Base-by-base conservation (phyloP, 2,329 filamentous ascomycete genomes). In the Achaetomium macrosporum region DNA sequence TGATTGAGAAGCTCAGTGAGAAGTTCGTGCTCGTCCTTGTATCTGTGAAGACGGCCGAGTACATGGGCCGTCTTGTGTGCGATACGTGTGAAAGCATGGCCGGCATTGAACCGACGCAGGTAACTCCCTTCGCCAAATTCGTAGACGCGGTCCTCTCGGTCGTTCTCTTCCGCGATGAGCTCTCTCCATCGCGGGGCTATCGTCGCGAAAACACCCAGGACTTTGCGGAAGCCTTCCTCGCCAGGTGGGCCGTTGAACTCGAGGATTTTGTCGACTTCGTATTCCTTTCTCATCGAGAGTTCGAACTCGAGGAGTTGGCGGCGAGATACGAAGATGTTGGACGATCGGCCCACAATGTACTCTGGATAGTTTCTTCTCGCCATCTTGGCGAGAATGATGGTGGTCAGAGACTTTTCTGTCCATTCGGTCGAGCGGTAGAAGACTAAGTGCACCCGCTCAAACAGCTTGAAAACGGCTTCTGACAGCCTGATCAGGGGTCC, bases 341-440 rank as follows among this genome's bases (percentile, higher is more conserved):
- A 82, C 0, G 90, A 95, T 33, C 93, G 83, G 55, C 87, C 95
- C 5, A 97, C 91, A 19, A 97, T 81, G 64, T 96, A 99, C 3
- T 86, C 76, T 0, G 92, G 91, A 59, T 96, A 99, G 65, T 91
- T 93, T 35, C 89, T 80, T 41, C 84, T 81, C 2, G 91, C 88
- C 53, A 95, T 95, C 58, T 92, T 91, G 8, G 93, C 89, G 5
- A 99, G 77, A 42, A 99, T 96, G 50, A 97, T 92, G 0, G 91
- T 92, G 1, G 90, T 97, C 13, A 99, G 74, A 1, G 92, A 96
- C 68, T 96, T 97, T 63, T 97, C 92, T 0, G 91, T 95, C 93
- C 93, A 99, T 66, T 96, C 88, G 0, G 90, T 95, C 10, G 91
- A 96, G 54, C 92, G 81, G 68, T 97, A 97, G 68, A 96, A 99